Base-by-base conservation (phyloP, 352 stramenopile genomes). In the Phytophthora sp. region DNA sequence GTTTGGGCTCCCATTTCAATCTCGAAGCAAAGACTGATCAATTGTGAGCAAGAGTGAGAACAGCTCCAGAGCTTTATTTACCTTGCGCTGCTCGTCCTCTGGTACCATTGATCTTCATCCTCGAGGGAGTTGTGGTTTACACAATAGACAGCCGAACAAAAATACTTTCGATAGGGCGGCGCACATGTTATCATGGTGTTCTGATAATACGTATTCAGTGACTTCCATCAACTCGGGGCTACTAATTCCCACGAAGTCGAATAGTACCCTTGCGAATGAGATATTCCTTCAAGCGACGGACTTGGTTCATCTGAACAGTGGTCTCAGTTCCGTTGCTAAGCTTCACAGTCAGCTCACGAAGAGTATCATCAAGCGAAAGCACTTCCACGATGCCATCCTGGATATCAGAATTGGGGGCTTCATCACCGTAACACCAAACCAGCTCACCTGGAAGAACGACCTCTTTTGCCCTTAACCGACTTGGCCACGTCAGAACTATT, bases 401-500 rank as follows among this genome's bases (percentile, higher is more conserved):
- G 3, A 7, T 20, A 21, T 48, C 21, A 24, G 82, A n/a, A n/a
- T n/a, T n/a, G n/a, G n/a, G 51, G 8, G 55, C 62, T 11, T 74
- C 27, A 23, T 24, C 27, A 24, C 42, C 27, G 30, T 53, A 64
- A 18, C 69, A 67, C 77, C 77, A 87, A 52, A 87, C 35, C 2
- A 84, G 12, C 8, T 84, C 66, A 13, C 72, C 72, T 3, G 60
- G 60, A 37, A 51, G 56, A 35, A 82, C 23, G 4, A 46, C 27
- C 28, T 81, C 77, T 4, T 15, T 41, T 48, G 35, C 18, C 8
- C 28, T 31, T 13, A 87, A 45, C 8, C 42, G 39, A n/a, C 52
- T 59, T 26, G 78, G 72, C 48, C 80, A 77, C 30, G 78, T 87
- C 43, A 87, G 39, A 5, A 87, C 57, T 39, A 82, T 76, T 1